Conservation (phyloP, 352 stramenopile genomes). For the Phytophthora colocasiae region DNA sequence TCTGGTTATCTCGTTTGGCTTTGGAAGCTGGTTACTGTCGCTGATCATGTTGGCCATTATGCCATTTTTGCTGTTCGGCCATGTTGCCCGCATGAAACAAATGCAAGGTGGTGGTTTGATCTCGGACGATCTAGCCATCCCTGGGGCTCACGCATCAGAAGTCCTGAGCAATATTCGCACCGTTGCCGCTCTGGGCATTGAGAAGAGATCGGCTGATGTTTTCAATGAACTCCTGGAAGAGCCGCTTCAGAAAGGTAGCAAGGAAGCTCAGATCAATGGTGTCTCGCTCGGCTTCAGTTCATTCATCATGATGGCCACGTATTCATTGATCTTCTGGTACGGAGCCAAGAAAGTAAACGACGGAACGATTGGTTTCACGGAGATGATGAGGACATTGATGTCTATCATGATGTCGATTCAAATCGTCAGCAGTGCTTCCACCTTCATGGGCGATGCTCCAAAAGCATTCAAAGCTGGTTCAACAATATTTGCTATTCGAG, state of each 20-base stretch:
- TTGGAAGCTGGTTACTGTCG: constrained; percentile 1
- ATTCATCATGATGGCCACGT: constrained; percentile 53
- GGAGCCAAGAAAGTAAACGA: constrained; percentile 54
- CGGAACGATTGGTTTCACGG: constrained; percentile 44
- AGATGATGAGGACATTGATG: constrained; percentile 60
- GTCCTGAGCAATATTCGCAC: constrained; percentile 54
- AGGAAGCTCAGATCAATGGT: constrained; percentile 50
- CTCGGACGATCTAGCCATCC: constrained; percentile 33
- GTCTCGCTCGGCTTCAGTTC: constrained; percentile 76
- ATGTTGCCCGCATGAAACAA: constrained; percentile 3
- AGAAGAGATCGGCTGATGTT: constrained; percentile 27
- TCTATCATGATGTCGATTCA: constrained; percentile 51
- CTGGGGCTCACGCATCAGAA: constrained; percentile 51
- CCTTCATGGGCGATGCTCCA: constrained; percentile 54
- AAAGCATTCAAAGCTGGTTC: constrained; percentile 68
- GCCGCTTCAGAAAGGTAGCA: constrained; percentile 32
- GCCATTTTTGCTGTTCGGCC: not conserved
- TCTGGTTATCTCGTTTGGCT: constrained; percentile 1
- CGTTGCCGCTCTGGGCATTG: constrained; percentile 45
- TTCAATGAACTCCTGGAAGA: constrained; percentile 39
- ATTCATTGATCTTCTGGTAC: constrained; percentile 74
- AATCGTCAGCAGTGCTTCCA: constrained; percentile 33
- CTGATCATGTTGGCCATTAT: constrained; percentile 8
- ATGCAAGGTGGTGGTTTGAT: constrained; percentile 30
- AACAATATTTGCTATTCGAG: constrained; percentile 42